Evolutionary conservation across 257 asterid species (phyloP).

Genomic region (Schizonepeta tenuifolia): DNA sequence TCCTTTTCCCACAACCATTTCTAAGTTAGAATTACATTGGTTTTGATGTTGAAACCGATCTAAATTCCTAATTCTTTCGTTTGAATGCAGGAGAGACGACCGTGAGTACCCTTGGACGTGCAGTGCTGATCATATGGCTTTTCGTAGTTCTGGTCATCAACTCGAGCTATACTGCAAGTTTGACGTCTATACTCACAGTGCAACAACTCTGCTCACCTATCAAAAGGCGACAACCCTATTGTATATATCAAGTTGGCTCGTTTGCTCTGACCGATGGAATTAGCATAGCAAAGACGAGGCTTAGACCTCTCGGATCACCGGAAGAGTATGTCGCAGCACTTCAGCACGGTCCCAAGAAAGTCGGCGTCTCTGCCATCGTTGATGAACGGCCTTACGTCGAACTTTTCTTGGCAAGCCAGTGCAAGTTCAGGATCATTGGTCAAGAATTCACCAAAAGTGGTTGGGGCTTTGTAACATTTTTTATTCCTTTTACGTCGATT

Average conservation of each 20-base stretch:
- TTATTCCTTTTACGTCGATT: neutral
- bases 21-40: neutral
- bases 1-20: neutral
- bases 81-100: conserved; percentile 56
- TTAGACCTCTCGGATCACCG: conserved; percentile 55
- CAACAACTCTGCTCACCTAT: conserved; percentile 66
- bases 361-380: conserved; percentile 61
- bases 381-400: conserved; percentile 68
- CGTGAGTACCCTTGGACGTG: conserved; percentile 58
- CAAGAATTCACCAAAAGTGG: conserved; percentile 62
- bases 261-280: conserved; percentile 52
- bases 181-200: conserved; percentile 69
- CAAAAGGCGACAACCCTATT: conserved; percentile 56
- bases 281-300: conserved; percentile 54
- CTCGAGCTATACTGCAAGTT: conserved; percentile 69
- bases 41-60: neutral
- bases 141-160: conserved; percentile 67
- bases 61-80: conserved; percentile 12
- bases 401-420: conserved; percentile 61
- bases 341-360: conserved; percentile 50
- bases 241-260: conserved; percentile 65
- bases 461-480: conserved; percentile 57
- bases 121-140: conserved; percentile 64
- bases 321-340: conserved; percentile 61
- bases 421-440: conserved; percentile 61